Conservation (phyloP, 108 stramenopile species). For the Skeletonema costatum region DNA sequence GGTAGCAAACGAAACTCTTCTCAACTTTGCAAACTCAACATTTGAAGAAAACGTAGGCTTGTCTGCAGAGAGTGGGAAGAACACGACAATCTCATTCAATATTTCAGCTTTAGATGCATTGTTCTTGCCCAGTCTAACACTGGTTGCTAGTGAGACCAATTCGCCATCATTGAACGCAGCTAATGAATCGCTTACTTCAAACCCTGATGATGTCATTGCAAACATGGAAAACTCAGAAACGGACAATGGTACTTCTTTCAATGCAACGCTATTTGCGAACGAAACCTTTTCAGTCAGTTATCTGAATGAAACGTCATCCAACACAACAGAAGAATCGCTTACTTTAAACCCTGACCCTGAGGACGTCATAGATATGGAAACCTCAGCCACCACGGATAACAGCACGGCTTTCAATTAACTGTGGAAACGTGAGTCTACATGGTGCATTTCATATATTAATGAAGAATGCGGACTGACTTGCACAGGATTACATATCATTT, state of each 20-base stretch:
- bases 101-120: background rate
- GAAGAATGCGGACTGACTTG: background rate
- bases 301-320: background rate
- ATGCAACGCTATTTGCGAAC: background rate
- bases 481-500: background rate
- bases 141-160: background rate
- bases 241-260: background rate
- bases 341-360: no score
- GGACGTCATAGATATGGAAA: background rate
- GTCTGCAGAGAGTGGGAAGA: background rate
- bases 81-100: background rate
- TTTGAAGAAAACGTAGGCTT: background rate
- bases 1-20: background rate
- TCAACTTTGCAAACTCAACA: background rate
- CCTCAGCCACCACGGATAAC: background rate
- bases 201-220: no score
- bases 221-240: background rate
- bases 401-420: background rate
- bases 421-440: background rate
- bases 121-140: background rate
- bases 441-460: background rate
- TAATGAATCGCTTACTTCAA: no score
- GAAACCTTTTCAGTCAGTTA: background rate
- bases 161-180: background rate
- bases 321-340: background rate